A percentile compares a stretch with the other conserved stretches of the same genome.
These are phyloP conservation scores for Backusella tarrabulga DNA, from an alignment of 192 early-diverging fungal species.

Conservation along the genomic window DNA sequence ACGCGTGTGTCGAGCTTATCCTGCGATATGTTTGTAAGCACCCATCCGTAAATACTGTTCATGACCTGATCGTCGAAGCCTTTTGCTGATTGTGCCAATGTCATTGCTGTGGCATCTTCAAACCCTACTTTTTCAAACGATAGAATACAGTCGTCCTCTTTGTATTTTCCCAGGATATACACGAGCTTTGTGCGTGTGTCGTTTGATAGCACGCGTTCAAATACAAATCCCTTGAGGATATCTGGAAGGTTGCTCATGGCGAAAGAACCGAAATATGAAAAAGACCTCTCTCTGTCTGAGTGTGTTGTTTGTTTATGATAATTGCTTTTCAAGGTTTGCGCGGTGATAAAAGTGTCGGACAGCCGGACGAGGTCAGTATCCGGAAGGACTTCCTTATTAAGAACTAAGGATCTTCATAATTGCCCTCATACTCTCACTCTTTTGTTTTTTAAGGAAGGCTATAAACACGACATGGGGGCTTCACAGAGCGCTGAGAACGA, in stretches of 20 bases:
- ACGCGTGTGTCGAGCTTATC: conserved; percentile 53
- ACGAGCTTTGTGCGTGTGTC: conserved; percentile 27
- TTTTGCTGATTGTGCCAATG: conserved; percentile 32
- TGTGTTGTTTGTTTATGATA: neutral
- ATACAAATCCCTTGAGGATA: neutral
- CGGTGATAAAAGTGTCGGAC: neutral
- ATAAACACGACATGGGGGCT: conserved; percentile 41
- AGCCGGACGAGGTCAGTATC: neutral
- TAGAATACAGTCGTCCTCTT: conserved; percentile 36
- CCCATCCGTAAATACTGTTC: conserved; percentile 74
- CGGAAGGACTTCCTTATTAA: no score
- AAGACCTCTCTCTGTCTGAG: neutral
- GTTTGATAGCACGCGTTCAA: conserved; percentile 19
- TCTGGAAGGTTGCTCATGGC: neutral
- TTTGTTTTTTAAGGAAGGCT: no score
- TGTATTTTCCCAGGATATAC: conserved; percentile 15
- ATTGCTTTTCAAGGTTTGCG: neutral
- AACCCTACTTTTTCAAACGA: conserved; percentile 53
- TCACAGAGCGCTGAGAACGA: conserved; percentile 46
- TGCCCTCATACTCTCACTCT: no score
- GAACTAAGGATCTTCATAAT: no score
- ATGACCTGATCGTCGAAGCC: conserved; percentile 41
- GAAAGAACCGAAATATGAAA: neutral
- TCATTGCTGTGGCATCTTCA: conserved; percentile 28
- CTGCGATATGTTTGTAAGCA: conserved; percentile 41